Base-by-base conservation (phyloP, 805 yeast species). In the Starmerella kuoi region DNA sequence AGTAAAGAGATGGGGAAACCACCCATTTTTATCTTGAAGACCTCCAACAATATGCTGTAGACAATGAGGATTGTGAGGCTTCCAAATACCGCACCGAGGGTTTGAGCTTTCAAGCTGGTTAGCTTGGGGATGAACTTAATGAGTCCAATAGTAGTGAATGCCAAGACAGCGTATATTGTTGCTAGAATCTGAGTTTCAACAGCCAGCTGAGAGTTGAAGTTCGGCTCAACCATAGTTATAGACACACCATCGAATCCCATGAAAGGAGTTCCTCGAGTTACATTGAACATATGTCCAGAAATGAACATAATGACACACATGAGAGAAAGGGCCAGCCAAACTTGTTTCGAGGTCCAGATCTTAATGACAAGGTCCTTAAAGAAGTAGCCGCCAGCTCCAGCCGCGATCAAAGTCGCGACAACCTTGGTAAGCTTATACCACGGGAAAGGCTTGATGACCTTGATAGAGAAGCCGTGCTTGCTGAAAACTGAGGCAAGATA, bases 231-330 rank as follows among this genome's bases (percentile, higher is more conserved):
- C 57, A 78, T 82, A 35, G 62, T 70, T 21, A 66, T 59, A 21
- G 57, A 58, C 37, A 73, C 73, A 28, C 58, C 59, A 34, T 61
- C 59, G 34, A 61, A 59, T 25, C 72, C 72, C 28, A 72, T 66
- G 48, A 69, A 65, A 24, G 70, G 86, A 5, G 78, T 69, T 30
- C 72, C 72, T 61, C 96, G 75, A 49, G 91, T 91, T 51, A 74
- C 72, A 60, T 85, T 87, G 71, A 76, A 91, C 98, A 91, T 91
- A 63, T 86, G 81, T 15, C 98, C 98, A 6, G 88, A 68, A 37
- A 73, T 76, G 67, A 87, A 82, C 52, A 86, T 63, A 46, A 87
- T 65, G 28, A 83, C 70, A 17, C 72, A 53, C 43, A 80, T 64
- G n/a, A 82, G 66, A 3, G 82, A 70, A 9, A 72, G 35, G 2